A percentile compares a stretch with the other conserved stretches of the same genome.
These are phyloP conservation scores for Boehmeria nivea DNA, from an alignment of 306 rosid genomes.

Conservation along the genomic window DNA sequence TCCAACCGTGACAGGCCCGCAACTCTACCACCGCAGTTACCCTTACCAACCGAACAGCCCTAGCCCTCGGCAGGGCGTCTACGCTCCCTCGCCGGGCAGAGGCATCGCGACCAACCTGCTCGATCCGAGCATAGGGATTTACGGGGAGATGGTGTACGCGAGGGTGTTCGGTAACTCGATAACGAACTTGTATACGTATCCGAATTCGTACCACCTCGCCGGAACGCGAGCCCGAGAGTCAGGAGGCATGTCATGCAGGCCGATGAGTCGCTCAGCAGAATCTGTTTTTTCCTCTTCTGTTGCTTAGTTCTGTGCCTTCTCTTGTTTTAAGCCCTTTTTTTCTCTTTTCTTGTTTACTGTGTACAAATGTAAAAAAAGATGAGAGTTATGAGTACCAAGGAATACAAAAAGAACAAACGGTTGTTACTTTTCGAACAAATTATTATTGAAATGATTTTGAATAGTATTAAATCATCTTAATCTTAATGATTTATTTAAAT, in stretches of 20 bases:
- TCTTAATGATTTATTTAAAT: too few species aligned
- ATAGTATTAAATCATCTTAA: too few species aligned
- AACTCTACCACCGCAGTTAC: conserved; percentile 31
- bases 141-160: conserved; percentile 65
- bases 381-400: conserved; percentile 4
- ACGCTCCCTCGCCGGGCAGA: conserved; percentile 28
- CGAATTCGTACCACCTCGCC: conserved; percentile 48
- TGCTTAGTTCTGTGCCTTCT: conserved; percentile 62
- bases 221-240: conserved; percentile 50
- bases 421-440: too few species aligned
- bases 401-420: too few species aligned
- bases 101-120: conserved; percentile 30
- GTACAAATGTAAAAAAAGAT: conserved; percentile 29
- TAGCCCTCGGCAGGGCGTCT: conserved; percentile 25
- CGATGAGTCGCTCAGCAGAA: conserved; percentile 65
- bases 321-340: conserved; percentile 60
- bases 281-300: conserved; percentile 72
- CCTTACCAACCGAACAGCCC: conserved; percentile 28
- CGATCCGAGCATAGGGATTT: conserved; percentile 42
- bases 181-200: conserved; percentile 49
- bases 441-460: too few species aligned
- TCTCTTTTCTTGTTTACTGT: conserved; percentile 9
- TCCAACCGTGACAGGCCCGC: conserved; percentile 30
- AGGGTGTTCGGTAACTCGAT: conserved; percentile 67
- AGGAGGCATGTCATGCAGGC: conserved; percentile 62